Evolutionary conservation across 2,329 filamentous ascomycete species (phyloP), one percentile per base, ranked within the genome.

Genomic region (Cryphonectria carpinicola): DNA sequence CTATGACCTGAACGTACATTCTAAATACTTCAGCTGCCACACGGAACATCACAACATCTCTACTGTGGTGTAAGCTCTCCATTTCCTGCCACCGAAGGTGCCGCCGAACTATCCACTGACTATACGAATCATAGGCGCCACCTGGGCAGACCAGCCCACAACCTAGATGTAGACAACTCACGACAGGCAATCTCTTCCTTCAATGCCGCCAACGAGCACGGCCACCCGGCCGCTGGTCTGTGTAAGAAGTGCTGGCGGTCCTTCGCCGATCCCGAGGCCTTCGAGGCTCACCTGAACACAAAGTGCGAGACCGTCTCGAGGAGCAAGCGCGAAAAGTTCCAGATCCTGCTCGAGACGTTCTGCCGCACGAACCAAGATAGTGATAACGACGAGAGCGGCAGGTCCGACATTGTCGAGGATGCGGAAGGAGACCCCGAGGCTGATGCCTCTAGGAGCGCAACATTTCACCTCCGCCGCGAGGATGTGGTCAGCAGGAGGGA

Each of bases 41-140:
- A 78, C 79, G 2, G 61, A 73, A 25, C 79, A 80, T 69, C 72
- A 73, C 61, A 76, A 79, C 56, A 78, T 81, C 43, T 80, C 79
- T 8, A 79, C 77, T n/a, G 72, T 81, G 8, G 76, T 80, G 78
- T 80, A 72, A 76, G 79, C 75, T 19, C 3, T 10, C 11, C 25
- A 13, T 22, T 17, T 39, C 43, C 39, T 25, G 46, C 35, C 46
- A 4, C n/a, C 22, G 8, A 67, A 67, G 64, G 32, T 37, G 32
- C 28, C 32, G 32, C 32, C 32, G 28, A 8, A n/a, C 4, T 8
- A 4, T 10, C 13, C 52, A 32, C 43, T 61, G n/a, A 69, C 60
- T 22, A 46, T 10, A 35, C 39, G 58, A 71, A 74, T 35, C 64
- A 75, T 67, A 70, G 78, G 10, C 78, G 79, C 61, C 79, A 81